Conservation (phyloP, 1,284 basidiomycete species). For the Pseudomicrostroma phylloplanum region DNA sequence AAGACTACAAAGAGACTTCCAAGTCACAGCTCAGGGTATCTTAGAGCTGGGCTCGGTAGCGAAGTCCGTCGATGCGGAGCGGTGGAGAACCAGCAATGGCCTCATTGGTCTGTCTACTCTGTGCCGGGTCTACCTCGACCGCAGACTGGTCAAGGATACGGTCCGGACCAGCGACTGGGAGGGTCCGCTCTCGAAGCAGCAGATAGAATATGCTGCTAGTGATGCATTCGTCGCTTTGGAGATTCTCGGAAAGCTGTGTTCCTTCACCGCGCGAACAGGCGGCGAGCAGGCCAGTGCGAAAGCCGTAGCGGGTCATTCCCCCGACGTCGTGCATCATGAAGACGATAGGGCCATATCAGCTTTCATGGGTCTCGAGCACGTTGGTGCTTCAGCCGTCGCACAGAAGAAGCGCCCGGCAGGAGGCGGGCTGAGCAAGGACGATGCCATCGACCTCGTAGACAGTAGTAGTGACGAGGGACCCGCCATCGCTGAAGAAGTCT, state of each 20-base stretch:
- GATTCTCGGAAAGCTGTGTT: background rate
- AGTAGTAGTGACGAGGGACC: no score
- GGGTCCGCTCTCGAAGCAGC: background rate
- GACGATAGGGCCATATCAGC: no score
- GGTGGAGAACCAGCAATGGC: background rate
- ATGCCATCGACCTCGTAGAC: no score
- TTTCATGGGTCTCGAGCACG: no score
- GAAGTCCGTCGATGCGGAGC: background rate
- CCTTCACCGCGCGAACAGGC: background rate
- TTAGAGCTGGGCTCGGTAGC: background rate
- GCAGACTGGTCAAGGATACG: background rate
- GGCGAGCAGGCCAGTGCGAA: no score
- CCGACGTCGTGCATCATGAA: no score
- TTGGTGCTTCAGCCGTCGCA: no score
- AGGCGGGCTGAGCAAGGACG: no score
- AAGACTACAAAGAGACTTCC: background rate
- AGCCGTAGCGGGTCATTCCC: no score
- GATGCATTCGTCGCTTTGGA: background rate
- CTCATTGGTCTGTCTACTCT: background rate
- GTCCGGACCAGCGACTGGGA: background rate
- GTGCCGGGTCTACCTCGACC: background rate
- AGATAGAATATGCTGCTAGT: background rate
- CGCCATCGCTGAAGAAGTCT: no score
- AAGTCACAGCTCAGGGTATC: background rate
- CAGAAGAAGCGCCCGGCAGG: no score